Evolutionary conservation across 768 basidiomycete species (phyloP).

Genomic region (Tulasnella sp.): DNA sequence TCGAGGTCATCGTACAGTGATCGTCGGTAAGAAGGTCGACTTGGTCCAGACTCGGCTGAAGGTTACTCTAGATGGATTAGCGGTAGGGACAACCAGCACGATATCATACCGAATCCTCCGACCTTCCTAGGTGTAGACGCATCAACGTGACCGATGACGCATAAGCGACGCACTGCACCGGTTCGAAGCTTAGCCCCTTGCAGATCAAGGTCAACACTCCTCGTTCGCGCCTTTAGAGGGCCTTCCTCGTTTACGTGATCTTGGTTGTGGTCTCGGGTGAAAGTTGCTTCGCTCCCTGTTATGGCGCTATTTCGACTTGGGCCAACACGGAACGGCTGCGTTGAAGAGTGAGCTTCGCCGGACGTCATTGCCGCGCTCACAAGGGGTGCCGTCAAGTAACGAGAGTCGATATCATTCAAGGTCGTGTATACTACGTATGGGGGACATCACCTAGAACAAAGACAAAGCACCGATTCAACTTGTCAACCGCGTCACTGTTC

Average conservation of each 20-base stretch:
- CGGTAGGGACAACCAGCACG: neutral
- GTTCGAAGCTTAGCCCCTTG: neutral
- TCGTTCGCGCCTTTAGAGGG: neutral
- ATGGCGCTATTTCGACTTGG: neutral
- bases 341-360: neutral
- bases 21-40: too few relatives aligned
- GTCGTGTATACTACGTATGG: neutral
- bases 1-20: neutral
- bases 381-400: neutral
- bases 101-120: neutral
- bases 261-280: neutral
- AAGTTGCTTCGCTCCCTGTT: neutral
- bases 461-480: too few relatives aligned
- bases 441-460: neutral
- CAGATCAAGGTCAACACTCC: neutral
- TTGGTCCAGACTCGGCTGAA: neutral
- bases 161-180: neutral
- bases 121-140: neutral
- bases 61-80: neutral
- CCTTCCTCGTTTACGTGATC: neutral
- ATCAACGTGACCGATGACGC: neutral
- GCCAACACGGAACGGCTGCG: neutral
- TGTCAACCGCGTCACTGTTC: neutral
- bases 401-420: neutral
- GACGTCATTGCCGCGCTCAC: neutral